Evolutionary conservation across 495 filamentous ascomycete genomes (phyloP).

Genomic region (Neurospora sp.): DNA sequence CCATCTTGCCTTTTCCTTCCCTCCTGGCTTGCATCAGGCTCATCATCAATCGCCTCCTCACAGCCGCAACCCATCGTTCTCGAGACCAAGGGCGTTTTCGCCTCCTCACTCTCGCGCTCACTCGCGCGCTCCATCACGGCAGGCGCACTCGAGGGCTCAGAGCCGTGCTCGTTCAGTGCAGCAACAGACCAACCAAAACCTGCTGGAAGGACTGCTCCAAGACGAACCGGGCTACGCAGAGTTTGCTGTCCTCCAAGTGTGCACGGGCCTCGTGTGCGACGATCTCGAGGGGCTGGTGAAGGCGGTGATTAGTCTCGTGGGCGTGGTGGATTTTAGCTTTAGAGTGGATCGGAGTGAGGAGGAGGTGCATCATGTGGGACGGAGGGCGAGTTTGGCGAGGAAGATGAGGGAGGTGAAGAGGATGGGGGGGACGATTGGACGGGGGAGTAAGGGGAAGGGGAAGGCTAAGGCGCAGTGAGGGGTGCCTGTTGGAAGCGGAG

Average conservation of each 20-base stretch:
- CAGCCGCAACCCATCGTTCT: neutral
- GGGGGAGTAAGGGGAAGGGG: neutral
- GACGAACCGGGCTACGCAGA: constrained; percentile 70
- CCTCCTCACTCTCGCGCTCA: neutral
- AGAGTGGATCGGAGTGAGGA: constrained; percentile 6
- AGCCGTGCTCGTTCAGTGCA: neutral
- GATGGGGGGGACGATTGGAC: constrained; percentile 7
- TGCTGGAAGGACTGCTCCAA: neutral
- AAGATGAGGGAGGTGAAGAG: neutral
- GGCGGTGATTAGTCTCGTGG: constrained; percentile 59
- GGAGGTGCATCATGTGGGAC: neutral
- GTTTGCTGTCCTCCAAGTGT: constrained; percentile 75
- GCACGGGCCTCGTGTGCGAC: constrained; percentile 58
- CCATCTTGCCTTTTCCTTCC: neutral
- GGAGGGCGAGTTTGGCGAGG: constrained; percentile 6
- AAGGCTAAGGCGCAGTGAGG: neutral
- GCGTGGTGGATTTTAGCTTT: constrained; percentile 75
- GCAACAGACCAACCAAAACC: neutral
- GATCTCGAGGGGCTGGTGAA: constrained; percentile 55
- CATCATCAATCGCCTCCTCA: neutral
- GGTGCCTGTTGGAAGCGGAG: too few species aligned
- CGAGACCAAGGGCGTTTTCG: neutral
- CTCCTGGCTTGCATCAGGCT: neutral
- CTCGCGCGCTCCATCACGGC: neutral
- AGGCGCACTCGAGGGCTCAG: neutral